A percentile compares a stretch with the other conserved stretches of the same genome.
These are phyloP conservation scores for Colletotrichum godetiae DNA, from an alignment of 2,329 filamentous ascomycete species.

Conservation along the genomic window DNA sequence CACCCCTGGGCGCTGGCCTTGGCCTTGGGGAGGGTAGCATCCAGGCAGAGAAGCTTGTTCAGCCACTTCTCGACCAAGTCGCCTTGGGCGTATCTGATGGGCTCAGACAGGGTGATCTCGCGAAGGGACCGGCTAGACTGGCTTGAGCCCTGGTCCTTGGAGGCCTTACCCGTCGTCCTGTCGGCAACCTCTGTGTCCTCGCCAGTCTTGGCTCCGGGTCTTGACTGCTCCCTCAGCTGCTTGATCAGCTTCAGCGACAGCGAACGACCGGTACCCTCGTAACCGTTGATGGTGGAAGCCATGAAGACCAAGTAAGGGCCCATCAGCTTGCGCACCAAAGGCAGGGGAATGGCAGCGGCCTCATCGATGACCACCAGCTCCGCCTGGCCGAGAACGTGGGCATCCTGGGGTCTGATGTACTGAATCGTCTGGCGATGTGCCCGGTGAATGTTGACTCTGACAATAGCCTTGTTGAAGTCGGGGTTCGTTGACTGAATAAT, in stretches of 20 bases:
- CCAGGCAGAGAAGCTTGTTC: constrained; percentile 91
- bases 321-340: constrained; percentile 92
- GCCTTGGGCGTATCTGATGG: constrained; percentile 92
- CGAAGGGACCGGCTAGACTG: constrained; percentile 82
- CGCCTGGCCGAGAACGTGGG: constrained; percentile 93
- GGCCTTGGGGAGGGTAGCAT: constrained; percentile 86
- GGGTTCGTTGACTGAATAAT: constrained; percentile 99
- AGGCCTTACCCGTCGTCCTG: constrained; percentile 79
- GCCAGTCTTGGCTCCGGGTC: constrained; percentile 66
- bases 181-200: constrained; percentile 78
- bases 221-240: constrained; percentile 92
- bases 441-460: constrained; percentile 93
- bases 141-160: constrained; percentile 70
- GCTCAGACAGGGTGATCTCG: constrained; percentile 92
- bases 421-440: constrained; percentile 98
- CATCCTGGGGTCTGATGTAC: constrained; percentile 96
- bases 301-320: constrained; percentile 98
- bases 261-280: constrained; percentile 95
- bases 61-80: constrained; percentile 97
- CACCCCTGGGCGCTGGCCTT: constrained; percentile 80
- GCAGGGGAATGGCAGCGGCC: constrained; percentile 94
- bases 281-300: constrained; percentile 99
- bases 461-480: constrained; percentile 98
- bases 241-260: constrained; percentile 97
- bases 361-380: constrained; percentile 97